phyloP scores from a whole-genome alignment of 768 basidiomycete species.

The Lactifluus subvellereus region DNA sequence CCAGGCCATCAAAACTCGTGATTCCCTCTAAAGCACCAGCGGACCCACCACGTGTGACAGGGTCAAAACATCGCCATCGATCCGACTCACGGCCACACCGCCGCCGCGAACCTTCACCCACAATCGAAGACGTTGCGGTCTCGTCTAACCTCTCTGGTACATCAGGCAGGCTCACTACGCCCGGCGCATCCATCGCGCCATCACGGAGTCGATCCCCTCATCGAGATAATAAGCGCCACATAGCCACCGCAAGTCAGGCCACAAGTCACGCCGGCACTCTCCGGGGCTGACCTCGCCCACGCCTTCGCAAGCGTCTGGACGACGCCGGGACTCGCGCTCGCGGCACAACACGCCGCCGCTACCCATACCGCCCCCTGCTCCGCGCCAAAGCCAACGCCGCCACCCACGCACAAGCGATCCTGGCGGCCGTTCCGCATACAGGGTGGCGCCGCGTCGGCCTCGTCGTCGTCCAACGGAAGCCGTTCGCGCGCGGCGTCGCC shows the following conservation, averaged over 20 bases:
- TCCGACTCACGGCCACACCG: constrained; percentile 7
- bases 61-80: constrained; percentile 1
- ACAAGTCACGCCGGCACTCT: constrained; percentile 12
- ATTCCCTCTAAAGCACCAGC: constrained; percentile 9
- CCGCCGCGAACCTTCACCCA: neutral
- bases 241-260: constrained; percentile 7
- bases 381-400: neutral
- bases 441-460: constrained; percentile 1
- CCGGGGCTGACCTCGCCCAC: constrained; percentile 22
- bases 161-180: constrained; percentile 23
- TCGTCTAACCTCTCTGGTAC: constrained; percentile 18
- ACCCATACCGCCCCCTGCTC: neutral
- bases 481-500: constrained; percentile 1
- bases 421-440: constrained; percentile 15
- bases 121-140: constrained; percentile 20
- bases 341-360: constrained; percentile 5
- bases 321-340: neutral
- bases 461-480: neutral
- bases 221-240: neutral
- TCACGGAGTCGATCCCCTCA: constrained; percentile 17
- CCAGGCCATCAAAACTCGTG: constrained; percentile 6
- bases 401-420: constrained; percentile 5
- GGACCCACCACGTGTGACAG: constrained; percentile 7
- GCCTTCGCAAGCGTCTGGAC: constrained; percentile 7
- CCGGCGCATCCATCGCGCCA: constrained; percentile 5